Percentiles rank a stretch among this genome's conserved stretches.
These are phyloP conservation scores for Podila minutissima DNA, from an alignment of 192 early-diverging fungal species.

Conservation along the genomic window DNA sequence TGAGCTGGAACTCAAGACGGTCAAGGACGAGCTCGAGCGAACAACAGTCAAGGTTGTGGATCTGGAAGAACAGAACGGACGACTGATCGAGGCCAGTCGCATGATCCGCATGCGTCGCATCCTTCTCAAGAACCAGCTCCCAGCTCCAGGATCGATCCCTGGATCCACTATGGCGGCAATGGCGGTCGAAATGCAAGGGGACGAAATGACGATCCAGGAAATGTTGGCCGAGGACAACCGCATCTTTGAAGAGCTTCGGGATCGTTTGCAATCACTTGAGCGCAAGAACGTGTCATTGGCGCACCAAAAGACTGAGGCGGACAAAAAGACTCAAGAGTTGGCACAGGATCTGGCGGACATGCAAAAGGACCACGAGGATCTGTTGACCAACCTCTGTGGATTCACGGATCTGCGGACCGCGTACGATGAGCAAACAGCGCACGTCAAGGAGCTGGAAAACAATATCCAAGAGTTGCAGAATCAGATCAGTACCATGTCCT, in stretches of 20 bases:
- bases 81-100: slow-evolving; percentile 42
- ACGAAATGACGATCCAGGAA: slow-evolving; percentile 50
- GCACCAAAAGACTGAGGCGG: slow-evolving; percentile 31
- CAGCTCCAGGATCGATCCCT: slow-evolving; percentile 48
- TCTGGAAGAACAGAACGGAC: slow-evolving; percentile 41
- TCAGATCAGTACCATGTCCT: slow-evolving; percentile 28
- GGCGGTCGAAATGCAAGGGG: slow-evolving; percentile 44
- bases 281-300: slow-evolving; percentile 24
- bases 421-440: slow-evolving; percentile 26
- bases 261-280: slow-evolving; percentile 40
- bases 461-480: slow-evolving; percentile 35
- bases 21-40: slow-evolving; percentile 39
- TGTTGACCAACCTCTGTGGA: slow-evolving; percentile 19
- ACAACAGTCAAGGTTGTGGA: slow-evolving; percentile 35
- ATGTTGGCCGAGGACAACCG: slow-evolving; percentile 47
- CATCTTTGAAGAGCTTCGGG: slow-evolving; percentile 47
- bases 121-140: slow-evolving; percentile 42
- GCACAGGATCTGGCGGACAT: slow-evolving; percentile 23
- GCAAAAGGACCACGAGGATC: slow-evolving; percentile 29
- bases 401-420: slow-evolving; percentile 20
- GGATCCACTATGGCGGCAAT: slow-evolving; percentile 46
- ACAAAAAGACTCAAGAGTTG: slow-evolving; percentile 25
- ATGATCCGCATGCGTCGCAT: slow-evolving; percentile 37
- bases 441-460: slow-evolving; percentile 36
- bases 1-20: slow-evolving; percentile 27